Evolutionary conservation across 116 monocot genomes (phyloP), one percentile per base, ranked within the genome.

Genomic region (Trichopus zeylanicus): DNA sequence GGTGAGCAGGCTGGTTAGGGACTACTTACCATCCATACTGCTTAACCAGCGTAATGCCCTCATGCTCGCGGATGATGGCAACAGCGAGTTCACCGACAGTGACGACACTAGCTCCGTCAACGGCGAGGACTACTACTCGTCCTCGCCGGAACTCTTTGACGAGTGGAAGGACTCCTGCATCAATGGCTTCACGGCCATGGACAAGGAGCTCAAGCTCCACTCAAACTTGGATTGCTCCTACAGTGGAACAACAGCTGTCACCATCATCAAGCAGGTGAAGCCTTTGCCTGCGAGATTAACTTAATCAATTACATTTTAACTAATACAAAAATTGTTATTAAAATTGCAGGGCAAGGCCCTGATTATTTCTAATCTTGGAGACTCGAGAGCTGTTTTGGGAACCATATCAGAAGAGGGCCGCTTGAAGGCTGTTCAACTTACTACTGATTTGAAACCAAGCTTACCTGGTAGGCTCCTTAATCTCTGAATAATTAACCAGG

Each of bases 171-270:
- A 83, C 48, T 82, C 83, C 0, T 83, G 82, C 59, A 55, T 86
- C 34, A 75, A 46, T 65, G 89, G 83, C 19, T 89, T 94, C 67
- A 83, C 67, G 52, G 89, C 83, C 61, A 86, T 86, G 86, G 94
- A 94, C 60, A 74, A 56, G 53, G 89, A 89, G 31, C 73, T 94
- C 64, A 65, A 67, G 56, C 26, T 75, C 23, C 66, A 80, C n/a
- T 25, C 55, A 13, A 29, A 67, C 16, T 39, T 89, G 24, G 86
- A 86, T 35, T 85, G 73, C 68, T 67, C 70, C 15, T 85, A 59
- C 59, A 94, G 93, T 62, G 93, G 93, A 7, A 68, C 77, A 24
- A 86, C 94, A 20, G 89, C 94, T 3, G 94, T 94, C 1, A 76
- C 82, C 24, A 57, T 86, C 42, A 83, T 94, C 68, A 86, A 86